Evolutionary conservation across 164 flowering plant species (phyloP).

Genomic region (Berberis vulgaris): DNA sequence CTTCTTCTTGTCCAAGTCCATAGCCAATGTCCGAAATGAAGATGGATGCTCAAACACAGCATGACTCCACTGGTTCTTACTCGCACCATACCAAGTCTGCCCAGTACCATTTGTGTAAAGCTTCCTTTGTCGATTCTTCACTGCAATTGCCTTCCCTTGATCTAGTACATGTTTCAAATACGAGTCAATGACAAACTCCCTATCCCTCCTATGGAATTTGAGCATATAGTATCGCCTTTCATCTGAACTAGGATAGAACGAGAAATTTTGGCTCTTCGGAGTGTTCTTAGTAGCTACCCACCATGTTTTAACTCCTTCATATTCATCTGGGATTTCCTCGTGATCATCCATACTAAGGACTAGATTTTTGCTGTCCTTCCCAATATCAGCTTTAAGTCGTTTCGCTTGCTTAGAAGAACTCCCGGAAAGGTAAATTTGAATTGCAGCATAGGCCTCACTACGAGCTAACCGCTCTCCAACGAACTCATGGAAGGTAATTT

Average conservation of each 20-base stretch:
- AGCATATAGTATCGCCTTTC: constrained; percentile 25
- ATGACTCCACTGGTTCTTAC: constrained; percentile 28
- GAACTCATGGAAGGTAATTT: constrained; percentile 31
- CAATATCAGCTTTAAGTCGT: constrained; percentile 35
- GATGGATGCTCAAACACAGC: constrained; percentile 48
- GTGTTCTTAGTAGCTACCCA: constrained; percentile 25
- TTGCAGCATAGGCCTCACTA: constrained; percentile 29
- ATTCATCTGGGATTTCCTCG: constrained; percentile 45
- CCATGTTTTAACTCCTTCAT: constrained; percentile 29
- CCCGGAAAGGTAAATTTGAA: constrained; percentile 37
- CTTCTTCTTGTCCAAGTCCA: constrained; percentile 39
- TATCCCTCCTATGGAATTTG: constrained; percentile 17
- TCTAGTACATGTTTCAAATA: constrained; percentile 32
- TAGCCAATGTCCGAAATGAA: constrained; percentile 39
- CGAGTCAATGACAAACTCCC: constrained; percentile 19
- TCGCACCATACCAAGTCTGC: constrained; percentile 2
- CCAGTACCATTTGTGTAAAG: constrained; percentile 31
- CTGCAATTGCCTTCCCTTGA: constrained; percentile 26
- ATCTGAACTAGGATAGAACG: constrained; percentile 15
- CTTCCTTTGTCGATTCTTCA: constrained; percentile 29
- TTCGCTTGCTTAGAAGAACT: constrained; percentile 25
- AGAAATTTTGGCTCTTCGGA: constrained; percentile 1
- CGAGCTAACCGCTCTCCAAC: constrained; percentile 21
- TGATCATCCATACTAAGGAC: constrained; percentile 49
- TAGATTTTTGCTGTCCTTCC: constrained; percentile 20